Base-by-base conservation (phyloP, 1,284 basidiomycete species). In the Lentinus polychrous region DNA sequence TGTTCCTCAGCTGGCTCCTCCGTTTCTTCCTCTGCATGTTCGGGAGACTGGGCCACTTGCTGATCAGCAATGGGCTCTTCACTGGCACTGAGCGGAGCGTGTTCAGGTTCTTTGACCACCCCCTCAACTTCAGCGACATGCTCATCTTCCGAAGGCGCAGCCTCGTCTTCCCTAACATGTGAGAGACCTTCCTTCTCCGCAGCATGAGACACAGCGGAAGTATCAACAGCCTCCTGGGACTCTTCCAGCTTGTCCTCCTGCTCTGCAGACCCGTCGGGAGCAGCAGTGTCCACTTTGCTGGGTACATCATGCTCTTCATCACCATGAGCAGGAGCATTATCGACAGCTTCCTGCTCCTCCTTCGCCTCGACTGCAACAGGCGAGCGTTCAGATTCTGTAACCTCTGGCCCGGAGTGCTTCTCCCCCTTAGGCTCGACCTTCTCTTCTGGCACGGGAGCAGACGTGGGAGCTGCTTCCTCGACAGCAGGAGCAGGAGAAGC, bases 401-500 rank as follows among this genome's bases (percentile, higher is more conserved):
- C 57, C 52, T 27, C 49, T 51, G n/a, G 54, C 41, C 31, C 49
- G 46, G 20, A 36, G 11, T 46, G 46, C 49, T 48, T 48, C 49
- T 18, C 32, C 17, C 18, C 36, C 27, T 41, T 42, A 39, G 38
- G 40, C 17, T 48, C 24, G 40, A 47, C 48, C 24, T 44, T 40
- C 14, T 46, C 18, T 12, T 49, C 48, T 10, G 33, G 23, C n/a
- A 23, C 35, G 15, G 38, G 46, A 8, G 46, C 31, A 17, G 34
- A 7, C 14, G 32, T 23, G 27, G 38, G 40, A 33, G 20, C 23
- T 27, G 35, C 24, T 10, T 32, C 44, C 17, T 45, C 8, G 11
- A 20, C 7, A 37, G 44, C n/a, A 34, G 44, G 44, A 37, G 34
- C 18, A 43, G 31, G 23, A 20, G 31, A 4, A 27, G 43, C 11